A percentile compares a stretch with the other conserved stretches of the same genome.
Conservation (phyloP, 495 filamentous ascomycete species). For the Aspergillus ellipticus region DNA sequence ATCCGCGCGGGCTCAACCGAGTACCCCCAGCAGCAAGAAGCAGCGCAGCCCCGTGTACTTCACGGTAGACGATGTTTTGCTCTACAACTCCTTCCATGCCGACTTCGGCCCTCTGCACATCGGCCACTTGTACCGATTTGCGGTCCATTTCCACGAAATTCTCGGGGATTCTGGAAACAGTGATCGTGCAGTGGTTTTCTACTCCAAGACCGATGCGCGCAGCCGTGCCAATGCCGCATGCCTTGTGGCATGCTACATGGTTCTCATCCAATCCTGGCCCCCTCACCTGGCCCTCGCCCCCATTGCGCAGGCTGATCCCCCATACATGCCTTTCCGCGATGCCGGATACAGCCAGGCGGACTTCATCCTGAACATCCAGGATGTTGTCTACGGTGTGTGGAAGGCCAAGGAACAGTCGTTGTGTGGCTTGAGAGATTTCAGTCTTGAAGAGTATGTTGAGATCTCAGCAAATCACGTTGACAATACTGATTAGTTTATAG, state of each 20-base stretch:
- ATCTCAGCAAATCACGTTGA: background rate
- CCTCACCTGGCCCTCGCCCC: conserved; percentile 96
- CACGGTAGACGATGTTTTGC: conserved; percentile 83
- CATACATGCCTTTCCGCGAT: conserved; percentile 97
- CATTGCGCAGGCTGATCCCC: conserved; percentile 91
- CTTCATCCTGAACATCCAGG: conserved; percentile 89
- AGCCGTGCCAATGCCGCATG: conserved; percentile 98
- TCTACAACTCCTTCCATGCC: conserved; percentile 98
- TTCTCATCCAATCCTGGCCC: conserved; percentile 97
- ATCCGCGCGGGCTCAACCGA: conserved; percentile 60
- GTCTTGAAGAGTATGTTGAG: conserved; percentile 76
- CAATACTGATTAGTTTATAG: conserved; percentile 37
- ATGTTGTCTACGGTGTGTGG: conserved; percentile 98
- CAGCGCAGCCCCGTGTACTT: conserved; percentile 80
- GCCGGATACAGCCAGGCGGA: conserved; percentile 98
- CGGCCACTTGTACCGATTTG: conserved; percentile 93
- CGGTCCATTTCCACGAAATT: conserved; percentile 90
- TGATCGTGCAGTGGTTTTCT: conserved; percentile 85
- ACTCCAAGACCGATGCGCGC: conserved; percentile 84
- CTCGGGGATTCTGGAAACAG: conserved; percentile 81
- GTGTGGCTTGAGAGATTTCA: conserved; percentile 83
- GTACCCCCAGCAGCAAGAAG: conserved; percentile 46
- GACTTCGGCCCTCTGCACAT: conserved; percentile 98
- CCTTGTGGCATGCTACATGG: conserved; percentile 93
- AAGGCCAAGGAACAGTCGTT: conserved; percentile 92